Conservation (phyloP, 1,284 basidiomycete species). For the Tausonia pullulans region DNA sequence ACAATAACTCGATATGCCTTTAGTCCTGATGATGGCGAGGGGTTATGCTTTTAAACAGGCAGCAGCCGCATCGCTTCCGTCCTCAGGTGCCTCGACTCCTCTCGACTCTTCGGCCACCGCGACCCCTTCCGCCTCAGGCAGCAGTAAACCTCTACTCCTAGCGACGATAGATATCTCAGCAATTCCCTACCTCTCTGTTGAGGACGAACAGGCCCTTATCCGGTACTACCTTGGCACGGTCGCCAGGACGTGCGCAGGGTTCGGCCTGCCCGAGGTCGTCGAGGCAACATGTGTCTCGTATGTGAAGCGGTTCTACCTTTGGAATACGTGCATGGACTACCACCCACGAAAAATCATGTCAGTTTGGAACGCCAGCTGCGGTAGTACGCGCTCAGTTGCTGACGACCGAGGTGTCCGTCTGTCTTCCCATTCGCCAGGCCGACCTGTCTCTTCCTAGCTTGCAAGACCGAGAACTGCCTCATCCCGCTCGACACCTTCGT, state of each 20-base stretch:
- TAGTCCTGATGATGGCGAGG: not conserved
- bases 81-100: not conserved
- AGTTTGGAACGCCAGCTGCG: slow-evolving; percentile 25
- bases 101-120: slow-evolving; percentile 8
- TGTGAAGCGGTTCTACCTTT: slow-evolving; percentile 92
- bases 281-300: slow-evolving; percentile 86
- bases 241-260: slow-evolving; percentile 69
- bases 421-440: slow-evolving; percentile 47
- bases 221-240: slow-evolving; percentile 82
- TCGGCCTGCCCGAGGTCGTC: slow-evolving; percentile 80
- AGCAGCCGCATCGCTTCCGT: not conserved
- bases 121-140: slow-evolving; percentile 16
- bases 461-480: slow-evolving; percentile 91
- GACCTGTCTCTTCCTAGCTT: slow-evolving; percentile 86
- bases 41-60: too few relatives aligned
- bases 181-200: slow-evolving; percentile 60
- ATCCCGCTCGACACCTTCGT: slow-evolving; percentile 78
- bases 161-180: slow-evolving; percentile 53
- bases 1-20: not conserved
- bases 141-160: slow-evolving; percentile 23
- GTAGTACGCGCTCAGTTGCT: not conserved
- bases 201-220: slow-evolving; percentile 80
- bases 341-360: slow-evolving; percentile 98
- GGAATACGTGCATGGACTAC: slow-evolving; percentile 98
- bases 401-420: not conserved